Evolutionary conservation across 495 filamentous ascomycete genomes (phyloP).

Genomic region (Podospora comata): DNA sequence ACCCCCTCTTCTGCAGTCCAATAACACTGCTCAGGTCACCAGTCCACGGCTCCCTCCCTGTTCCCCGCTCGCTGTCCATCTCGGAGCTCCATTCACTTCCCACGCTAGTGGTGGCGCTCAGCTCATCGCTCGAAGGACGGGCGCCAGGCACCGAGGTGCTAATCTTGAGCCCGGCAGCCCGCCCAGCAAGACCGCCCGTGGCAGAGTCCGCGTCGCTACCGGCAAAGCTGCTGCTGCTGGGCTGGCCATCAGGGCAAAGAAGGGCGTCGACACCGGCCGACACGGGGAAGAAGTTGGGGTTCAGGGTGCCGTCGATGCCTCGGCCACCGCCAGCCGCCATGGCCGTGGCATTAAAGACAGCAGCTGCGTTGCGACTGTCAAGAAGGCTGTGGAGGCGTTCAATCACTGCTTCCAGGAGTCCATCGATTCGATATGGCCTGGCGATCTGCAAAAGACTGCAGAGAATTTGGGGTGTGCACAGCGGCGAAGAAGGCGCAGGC

Average conservation of each 20-base stretch:
- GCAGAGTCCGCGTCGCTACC: constrained; percentile 15
- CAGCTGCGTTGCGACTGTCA: constrained; percentile 89
- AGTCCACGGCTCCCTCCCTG: constrained; percentile 64
- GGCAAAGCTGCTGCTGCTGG: constrained; percentile 20
- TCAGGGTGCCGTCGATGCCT: constrained; percentile 54
- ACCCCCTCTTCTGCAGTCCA: constrained; percentile 86
- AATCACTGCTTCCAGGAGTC: constrained; percentile 84
- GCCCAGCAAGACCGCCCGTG: constrained; percentile 11
- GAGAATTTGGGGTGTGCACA: constrained; percentile 93
- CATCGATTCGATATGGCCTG: constrained; percentile 87
- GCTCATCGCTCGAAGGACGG: constrained; percentile 43
- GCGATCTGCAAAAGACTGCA: constrained; percentile 93
- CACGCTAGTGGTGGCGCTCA: constrained; percentile 48
- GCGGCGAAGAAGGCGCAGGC: constrained; percentile 65
- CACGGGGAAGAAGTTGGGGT: constrained; percentile 47
- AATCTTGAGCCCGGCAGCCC: constrained; percentile 36
- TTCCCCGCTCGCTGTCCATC: constrained; percentile 30
- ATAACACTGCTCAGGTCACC: constrained; percentile 91
- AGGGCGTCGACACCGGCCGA: constrained; percentile 27
- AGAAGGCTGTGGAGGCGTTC: constrained; percentile 87
- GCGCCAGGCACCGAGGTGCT: constrained; percentile 38
- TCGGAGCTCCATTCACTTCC: constrained; percentile 51
- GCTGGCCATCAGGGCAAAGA: constrained; percentile 31
- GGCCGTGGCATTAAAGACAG: constrained; percentile 95
- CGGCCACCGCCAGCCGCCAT: constrained; percentile 95